Evolutionary conservation across 345 rosid genomes (phyloP).

Genomic region (Brassica juncea): DNA sequence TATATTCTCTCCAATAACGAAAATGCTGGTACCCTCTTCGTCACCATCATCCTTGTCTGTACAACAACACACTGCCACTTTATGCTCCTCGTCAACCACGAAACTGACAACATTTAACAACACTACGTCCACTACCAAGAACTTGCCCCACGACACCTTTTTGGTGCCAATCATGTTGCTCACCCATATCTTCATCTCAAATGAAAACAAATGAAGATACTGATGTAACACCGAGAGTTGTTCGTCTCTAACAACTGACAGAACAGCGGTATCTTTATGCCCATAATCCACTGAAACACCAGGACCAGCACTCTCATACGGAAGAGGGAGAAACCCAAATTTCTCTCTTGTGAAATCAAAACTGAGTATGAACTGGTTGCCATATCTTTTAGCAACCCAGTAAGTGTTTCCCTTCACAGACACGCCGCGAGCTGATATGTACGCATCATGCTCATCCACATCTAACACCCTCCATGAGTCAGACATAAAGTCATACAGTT

Average conservation of each 20-base stretch:
- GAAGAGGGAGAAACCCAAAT: not conserved
- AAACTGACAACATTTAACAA: not conserved
- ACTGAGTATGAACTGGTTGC: not conserved
- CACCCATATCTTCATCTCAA: not conserved
- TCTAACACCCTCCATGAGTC: constrained; percentile 3
- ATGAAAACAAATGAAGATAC: not conserved
- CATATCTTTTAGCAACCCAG: not conserved
- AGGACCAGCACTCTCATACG: not conserved
- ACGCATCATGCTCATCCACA: not conserved
- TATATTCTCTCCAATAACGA: not conserved
- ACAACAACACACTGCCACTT: not conserved
- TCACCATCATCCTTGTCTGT: not conserved
- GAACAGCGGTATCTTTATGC: not conserved
- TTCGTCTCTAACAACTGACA: not conserved
- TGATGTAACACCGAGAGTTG: constrained; percentile 8
- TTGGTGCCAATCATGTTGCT: not conserved
- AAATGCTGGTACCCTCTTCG: not conserved
- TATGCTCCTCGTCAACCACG: not conserved
- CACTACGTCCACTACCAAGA: not conserved
- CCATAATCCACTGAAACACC: not conserved
- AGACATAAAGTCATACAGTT: not conserved
- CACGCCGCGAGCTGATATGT: not conserved
- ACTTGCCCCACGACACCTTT: not conserved
- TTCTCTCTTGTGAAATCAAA: constrained; percentile 2
- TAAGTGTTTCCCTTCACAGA: not conserved